Conservation (phyloP, 2,329 filamentous ascomycete species). For the Sarocladium oryzae region DNA sequence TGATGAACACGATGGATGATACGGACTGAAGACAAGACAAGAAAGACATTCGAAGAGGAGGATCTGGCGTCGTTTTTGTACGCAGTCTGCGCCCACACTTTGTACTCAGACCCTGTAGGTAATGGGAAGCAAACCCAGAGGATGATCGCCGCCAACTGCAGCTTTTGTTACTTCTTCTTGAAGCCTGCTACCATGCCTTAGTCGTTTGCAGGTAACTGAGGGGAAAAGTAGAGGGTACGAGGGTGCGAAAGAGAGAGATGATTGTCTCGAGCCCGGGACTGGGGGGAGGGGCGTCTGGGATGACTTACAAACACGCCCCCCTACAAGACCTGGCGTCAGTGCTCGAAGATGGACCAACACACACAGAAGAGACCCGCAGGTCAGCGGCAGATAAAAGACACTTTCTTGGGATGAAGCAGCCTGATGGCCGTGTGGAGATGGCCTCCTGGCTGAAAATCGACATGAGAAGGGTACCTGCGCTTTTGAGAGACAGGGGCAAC, state of each 20-base stretch:
- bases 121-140: not conserved
- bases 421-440: not conserved
- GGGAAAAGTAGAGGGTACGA: not conserved
- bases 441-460: slow-evolving; percentile 6
- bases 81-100: not conserved
- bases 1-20: slow-evolving; percentile 5
- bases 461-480: slow-evolving; percentile 13
- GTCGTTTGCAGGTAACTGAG: not conserved
- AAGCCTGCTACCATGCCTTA: not conserved
- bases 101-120: slow-evolving; percentile 9
- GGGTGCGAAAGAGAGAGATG: slow-evolving; percentile 5
- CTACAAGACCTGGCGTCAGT: not conserved
- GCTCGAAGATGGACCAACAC: slow-evolving; percentile 6
- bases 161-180: slow-evolving; percentile 8
- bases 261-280: slow-evolving; percentile 1
- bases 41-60: not conserved
- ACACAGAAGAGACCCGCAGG: slow-evolving; percentile 7
- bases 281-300: not conserved
- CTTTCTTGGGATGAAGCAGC: not conserved
- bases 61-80: slow-evolving; percentile 6
- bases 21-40: not conserved
- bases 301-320: not conserved
- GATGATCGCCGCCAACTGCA: slow-evolving; percentile 1
- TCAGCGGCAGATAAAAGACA: not conserved
- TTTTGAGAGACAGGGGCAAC: slow-evolving; percentile 10